These are phyloP conservation scores for Ceratocystis papillata DNA, from an alignment of 2,329 filamentous ascomycete species.

Conservation along the genomic window DNA sequence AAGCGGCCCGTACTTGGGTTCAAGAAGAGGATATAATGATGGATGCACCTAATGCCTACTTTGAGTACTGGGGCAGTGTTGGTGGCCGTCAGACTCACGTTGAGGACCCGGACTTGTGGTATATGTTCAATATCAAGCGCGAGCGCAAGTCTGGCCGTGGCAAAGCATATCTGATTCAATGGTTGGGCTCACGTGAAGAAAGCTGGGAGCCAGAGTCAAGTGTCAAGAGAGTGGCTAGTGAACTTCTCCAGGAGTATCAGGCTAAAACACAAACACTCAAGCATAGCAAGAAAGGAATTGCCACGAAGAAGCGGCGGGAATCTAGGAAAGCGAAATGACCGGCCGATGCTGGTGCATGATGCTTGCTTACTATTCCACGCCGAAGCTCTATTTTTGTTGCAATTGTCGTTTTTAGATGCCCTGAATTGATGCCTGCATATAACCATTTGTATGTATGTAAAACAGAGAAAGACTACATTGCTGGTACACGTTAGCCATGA, in stretches of 20 bases:
- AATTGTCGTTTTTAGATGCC: too few species aligned
- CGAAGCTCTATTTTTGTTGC: too few species aligned
- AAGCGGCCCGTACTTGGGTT: conserved; percentile 7
- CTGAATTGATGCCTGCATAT: too few species aligned
- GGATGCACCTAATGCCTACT: conserved; percentile 19
- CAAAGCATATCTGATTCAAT: conserved; percentile 17
- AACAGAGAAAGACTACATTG: too few species aligned
- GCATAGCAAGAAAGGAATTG: background rate
- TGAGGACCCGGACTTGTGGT: conserved; percentile 22
- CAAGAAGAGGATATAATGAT: conserved; percentile 21
- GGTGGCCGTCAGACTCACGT: conserved; percentile 20
- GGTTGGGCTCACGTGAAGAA: conserved; percentile 22
- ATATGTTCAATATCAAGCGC: conserved; percentile 22
- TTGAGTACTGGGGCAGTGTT: conserved; percentile 20
- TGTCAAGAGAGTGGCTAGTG: conserved; percentile 13
- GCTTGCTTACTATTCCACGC: background rate
- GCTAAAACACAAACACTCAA: background rate
- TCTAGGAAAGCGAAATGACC: background rate
- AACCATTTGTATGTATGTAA: too few species aligned
- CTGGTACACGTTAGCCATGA: too few species aligned
- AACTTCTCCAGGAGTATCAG: conserved; percentile 16
- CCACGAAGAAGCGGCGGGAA: background rate
- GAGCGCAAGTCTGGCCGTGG: conserved; percentile 11
- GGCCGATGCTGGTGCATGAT: background rate
- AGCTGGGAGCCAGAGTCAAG: conserved; percentile 20